Percentiles rank a stretch among this genome's conserved stretches.
phyloP scores from a whole-genome alignment of 2,329 filamentous ascomycete species.

The Exophiala mesophila region DNA sequence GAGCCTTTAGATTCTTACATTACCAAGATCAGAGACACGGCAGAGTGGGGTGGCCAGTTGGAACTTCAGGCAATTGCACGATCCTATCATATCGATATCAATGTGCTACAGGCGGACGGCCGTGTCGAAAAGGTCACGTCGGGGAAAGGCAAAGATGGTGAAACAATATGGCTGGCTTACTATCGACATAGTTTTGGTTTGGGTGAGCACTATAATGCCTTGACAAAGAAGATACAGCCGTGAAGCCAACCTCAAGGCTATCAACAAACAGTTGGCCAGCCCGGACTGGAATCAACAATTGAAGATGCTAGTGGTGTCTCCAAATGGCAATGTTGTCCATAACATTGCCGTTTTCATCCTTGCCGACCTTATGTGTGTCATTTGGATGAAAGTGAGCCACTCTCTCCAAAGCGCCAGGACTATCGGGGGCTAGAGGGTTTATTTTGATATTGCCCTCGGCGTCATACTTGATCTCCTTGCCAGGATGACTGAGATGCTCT shows the following conservation, averaged over 20 bases:
- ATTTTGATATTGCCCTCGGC: conserved; percentile 48
- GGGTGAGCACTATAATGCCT: conserved; percentile 95
- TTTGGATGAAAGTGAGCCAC: conserved; percentile 54
- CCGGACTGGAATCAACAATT: too few species aligned
- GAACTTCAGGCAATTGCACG: conserved; percentile 81
- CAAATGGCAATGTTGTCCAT: conserved; percentile 42
- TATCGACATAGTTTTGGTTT: conserved; percentile 91
- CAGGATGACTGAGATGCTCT: conserved; percentile 65
- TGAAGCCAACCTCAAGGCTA: conserved; percentile 6
- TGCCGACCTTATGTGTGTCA: conserved; percentile 53
- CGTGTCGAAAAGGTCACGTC: conserved; percentile 69
- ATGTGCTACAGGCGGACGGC: conserved; percentile 77
- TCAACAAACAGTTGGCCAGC: neutral
- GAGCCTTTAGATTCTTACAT: conserved; percentile 71
- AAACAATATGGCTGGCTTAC: conserved; percentile 79
- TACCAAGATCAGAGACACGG: conserved; percentile 73
- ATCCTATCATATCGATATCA: conserved; percentile 73
- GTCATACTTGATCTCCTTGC: conserved; percentile 60
- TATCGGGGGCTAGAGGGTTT: conserved; percentile 43
- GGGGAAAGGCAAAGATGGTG: conserved; percentile 31
- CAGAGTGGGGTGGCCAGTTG: conserved; percentile 92
- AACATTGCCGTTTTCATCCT: conserved; percentile 38
- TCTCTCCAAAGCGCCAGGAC: conserved; percentile 37
- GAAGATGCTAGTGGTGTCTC: conserved; percentile 36
- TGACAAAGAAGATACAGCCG: conserved; percentile 42